These are phyloP conservation scores for Ziziphus jujuba DNA, from an alignment of 306 rosid genomes.

Conservation along the genomic window DNA sequence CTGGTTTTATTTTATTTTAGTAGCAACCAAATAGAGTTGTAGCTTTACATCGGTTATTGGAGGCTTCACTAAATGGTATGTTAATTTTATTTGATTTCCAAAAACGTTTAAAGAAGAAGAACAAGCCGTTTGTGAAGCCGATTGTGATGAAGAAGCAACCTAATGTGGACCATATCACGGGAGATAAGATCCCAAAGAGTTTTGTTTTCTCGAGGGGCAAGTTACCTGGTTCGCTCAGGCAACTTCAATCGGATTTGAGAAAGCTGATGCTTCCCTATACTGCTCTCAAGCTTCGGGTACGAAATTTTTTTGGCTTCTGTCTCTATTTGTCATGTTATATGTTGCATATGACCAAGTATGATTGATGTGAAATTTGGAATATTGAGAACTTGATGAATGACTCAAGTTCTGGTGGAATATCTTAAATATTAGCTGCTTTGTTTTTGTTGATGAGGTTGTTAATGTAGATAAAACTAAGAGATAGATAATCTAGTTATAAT, in stretches of 20 bases:
- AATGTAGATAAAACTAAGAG: neutral
- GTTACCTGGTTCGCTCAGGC: conserved; percentile 79
- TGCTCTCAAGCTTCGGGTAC: conserved; percentile 78
- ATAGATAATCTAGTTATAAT: neutral
- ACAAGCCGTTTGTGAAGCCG: conserved; percentile 53
- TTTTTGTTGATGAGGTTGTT: neutral
- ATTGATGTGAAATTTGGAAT: too few relatives aligned
- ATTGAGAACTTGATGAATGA: neutral
- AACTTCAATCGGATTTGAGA: conserved; percentile 86
- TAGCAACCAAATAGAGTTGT: neutral
- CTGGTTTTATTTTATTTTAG: neutral
- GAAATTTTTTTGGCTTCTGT: neutral
- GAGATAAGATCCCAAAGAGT: conserved; percentile 91
- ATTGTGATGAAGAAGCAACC: conserved; percentile 51
- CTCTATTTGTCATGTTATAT: neutral
- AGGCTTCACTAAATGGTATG: neutral
- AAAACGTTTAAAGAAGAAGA: conserved; percentile 39
- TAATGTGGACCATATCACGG: conserved; percentile 78
- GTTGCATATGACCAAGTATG: neutral
- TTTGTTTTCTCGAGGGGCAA: conserved; percentile 81
- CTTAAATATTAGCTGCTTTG: neutral
- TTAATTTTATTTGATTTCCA: conserved; percentile 7
- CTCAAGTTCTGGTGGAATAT: neutral
- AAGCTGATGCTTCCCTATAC: conserved; percentile 87
- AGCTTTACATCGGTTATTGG: neutral